phyloP scores from a whole-genome alignment of 1,284 basidiomycete genomes.

The Ustilago vetiveriae region DNA sequence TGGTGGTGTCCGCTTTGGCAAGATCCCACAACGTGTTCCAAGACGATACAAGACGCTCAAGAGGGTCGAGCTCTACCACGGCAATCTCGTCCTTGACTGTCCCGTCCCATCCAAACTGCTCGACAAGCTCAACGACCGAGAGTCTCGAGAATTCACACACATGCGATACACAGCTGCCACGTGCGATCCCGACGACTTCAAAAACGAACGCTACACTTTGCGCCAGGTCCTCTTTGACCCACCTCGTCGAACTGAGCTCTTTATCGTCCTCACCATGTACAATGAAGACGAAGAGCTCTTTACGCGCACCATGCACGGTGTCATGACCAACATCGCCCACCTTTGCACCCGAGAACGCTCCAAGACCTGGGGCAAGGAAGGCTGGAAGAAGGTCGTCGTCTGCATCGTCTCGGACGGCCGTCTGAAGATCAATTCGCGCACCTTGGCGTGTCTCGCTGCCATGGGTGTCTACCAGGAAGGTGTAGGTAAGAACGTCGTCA shows the following conservation, averaged over 20 bases:
- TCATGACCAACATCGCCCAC: conserved; percentile 69
- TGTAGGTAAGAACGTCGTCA: conserved; percentile 88
- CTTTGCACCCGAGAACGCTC: conserved; percentile 82
- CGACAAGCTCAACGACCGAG: conserved; percentile 77
- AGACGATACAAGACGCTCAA: conserved; percentile 64
- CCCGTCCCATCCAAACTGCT: conserved; percentile 60
- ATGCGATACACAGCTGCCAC: conserved; percentile 70
- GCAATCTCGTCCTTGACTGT: conserved; percentile 65
- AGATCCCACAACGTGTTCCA: conserved; percentile 62
- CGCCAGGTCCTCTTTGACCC: conserved; percentile 63
- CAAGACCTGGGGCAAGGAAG: conserved; percentile 94
- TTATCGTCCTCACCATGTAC: conserved; percentile 66
- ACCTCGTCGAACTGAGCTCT: conserved; percentile 62
- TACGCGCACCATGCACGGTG: conserved; percentile 63
- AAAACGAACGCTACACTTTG: conserved; percentile 69
- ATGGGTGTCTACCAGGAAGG: conserved; percentile 91
- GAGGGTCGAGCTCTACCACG: conserved; percentile 62
- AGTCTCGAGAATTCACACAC: conserved; percentile 83
- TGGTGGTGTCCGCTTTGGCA: conserved; percentile 54
- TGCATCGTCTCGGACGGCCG: conserved; percentile 91
- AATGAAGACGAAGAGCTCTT: conserved; percentile 61
- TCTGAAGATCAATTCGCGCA: conserved; percentile 88
- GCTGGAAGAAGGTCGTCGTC: conserved; percentile 84
- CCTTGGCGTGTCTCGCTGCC: conserved; percentile 84
- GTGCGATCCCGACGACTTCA: conserved; percentile 82